Conservation (phyloP, 345 rosid species). For the Euphorbia lathyris region DNA sequence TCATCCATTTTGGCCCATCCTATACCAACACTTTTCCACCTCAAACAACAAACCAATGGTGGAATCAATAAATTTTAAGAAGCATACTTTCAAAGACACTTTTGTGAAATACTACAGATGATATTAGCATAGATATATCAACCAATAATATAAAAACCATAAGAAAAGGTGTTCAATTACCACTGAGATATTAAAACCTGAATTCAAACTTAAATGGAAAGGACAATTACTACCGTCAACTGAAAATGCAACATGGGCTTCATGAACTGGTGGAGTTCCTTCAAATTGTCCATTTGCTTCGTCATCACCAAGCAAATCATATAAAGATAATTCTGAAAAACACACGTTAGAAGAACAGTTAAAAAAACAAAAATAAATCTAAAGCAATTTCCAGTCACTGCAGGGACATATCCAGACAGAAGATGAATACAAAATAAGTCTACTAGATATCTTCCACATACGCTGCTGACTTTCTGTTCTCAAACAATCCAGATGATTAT, state of each 20-base stretch:
- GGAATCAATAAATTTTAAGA: neutral
- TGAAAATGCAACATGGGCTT: slow-evolving; percentile 82
- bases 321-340: slow-evolving; percentile 57
- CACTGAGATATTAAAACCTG: neutral
- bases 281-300: slow-evolving; percentile 34
- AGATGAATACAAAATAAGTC: slow-evolving; percentile 17
- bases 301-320: slow-evolving; percentile 75
- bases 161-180: neutral
- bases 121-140: neutral
- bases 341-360: slow-evolving; percentile 7
- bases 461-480: slow-evolving; percentile 39
- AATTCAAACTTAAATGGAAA: slow-evolving; percentile 1
- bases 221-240: slow-evolving; percentile 53
- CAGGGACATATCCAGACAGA: slow-evolving; percentile 10
- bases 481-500: slow-evolving; percentile 24
- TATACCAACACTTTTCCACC: neutral
- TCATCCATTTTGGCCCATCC: neutral
- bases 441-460: slow-evolving; percentile 28
- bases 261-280: slow-evolving; percentile 41
- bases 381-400: neutral
- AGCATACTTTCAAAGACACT: slow-evolving; percentile 1
- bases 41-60: neutral
- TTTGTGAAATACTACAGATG: neutral
- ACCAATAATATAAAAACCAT: neutral
- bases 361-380: too few relatives aligned